Conservation (phyloP, 257 asterid genomes). For the Solanum okadae region DNA sequence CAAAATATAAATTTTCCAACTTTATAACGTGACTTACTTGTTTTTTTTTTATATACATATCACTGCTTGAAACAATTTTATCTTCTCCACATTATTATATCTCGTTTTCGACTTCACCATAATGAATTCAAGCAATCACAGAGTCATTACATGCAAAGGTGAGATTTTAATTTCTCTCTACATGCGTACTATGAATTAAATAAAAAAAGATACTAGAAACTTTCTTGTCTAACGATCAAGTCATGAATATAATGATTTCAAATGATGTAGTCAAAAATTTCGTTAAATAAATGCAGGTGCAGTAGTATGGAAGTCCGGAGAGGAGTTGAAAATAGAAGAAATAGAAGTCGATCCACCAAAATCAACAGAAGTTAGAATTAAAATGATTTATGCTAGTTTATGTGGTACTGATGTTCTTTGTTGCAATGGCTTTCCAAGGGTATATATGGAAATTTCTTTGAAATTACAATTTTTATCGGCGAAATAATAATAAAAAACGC, state of each 20-base stretch:
- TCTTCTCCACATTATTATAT: too few species aligned
- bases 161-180: not conserved
- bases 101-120: not conserved
- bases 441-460: not conserved
- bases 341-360: conserved; percentile 54
- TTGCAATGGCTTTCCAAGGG: conserved; percentile 24
- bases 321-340: conserved; percentile 31
- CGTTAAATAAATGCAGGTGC: conserved; percentile 32
- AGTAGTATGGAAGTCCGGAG: conserved; percentile 32
- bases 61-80: too few species aligned
- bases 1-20: too few species aligned
- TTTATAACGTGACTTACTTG: too few species aligned
- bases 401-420: conserved; percentile 51
- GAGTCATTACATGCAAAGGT: not conserved
- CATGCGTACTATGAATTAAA: not conserved
- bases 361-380: conserved; percentile 42
- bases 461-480: not conserved
- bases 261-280: not conserved
- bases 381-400: conserved; percentile 56
- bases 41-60: too few species aligned
- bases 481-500: not conserved
- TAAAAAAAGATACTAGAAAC: not conserved
- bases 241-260: not conserved
- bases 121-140: not conserved
- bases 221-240: too few species aligned